These are phyloP conservation scores for Backusella circina DNA, from an alignment of 192 early-diverging fungal species.

Conservation along the genomic window DNA sequence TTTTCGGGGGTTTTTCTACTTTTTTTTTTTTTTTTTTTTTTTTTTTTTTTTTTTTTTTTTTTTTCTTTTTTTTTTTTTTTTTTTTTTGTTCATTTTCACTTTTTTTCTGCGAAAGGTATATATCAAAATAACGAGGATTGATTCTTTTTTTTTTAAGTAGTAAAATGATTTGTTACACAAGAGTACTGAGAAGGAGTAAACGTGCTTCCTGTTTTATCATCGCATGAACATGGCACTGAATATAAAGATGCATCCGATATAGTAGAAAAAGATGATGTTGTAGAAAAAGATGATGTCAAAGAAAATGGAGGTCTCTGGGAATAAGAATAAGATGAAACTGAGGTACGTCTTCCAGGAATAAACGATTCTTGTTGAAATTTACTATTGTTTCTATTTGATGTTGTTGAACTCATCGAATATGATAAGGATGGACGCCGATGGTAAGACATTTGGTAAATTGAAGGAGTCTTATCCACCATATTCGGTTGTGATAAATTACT, in stretches of 20 bases:
- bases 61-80: not conserved
- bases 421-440: slow-evolving; percentile 13
- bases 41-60: not conserved
- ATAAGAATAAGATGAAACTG: not conserved
- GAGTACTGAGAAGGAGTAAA: not conserved
- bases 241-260: not conserved
- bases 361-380: not conserved
- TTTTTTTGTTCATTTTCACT: not conserved
- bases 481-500: not conserved
- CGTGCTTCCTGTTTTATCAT: slow-evolving; percentile 1
- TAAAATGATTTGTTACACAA: not conserved
- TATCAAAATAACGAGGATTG: not conserved
- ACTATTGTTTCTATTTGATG: not conserved
- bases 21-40: not conserved
- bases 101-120: not conserved
- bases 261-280: slow-evolving; percentile 4
- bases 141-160: not conserved
- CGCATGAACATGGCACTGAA: slow-evolving; percentile 11
- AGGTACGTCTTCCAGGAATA: not conserved
- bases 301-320: not conserved
- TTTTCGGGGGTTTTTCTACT: not conserved
- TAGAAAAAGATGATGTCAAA: slow-evolving; percentile 3
- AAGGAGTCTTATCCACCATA: not conserved
- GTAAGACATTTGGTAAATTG: slow-evolving; percentile 10
- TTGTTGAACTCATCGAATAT: not conserved